Evolutionary conservation across 345 rosid genomes (phyloP), one percentile per base, ranked within the genome.

Genomic region (Moringa oleifera): DNA sequence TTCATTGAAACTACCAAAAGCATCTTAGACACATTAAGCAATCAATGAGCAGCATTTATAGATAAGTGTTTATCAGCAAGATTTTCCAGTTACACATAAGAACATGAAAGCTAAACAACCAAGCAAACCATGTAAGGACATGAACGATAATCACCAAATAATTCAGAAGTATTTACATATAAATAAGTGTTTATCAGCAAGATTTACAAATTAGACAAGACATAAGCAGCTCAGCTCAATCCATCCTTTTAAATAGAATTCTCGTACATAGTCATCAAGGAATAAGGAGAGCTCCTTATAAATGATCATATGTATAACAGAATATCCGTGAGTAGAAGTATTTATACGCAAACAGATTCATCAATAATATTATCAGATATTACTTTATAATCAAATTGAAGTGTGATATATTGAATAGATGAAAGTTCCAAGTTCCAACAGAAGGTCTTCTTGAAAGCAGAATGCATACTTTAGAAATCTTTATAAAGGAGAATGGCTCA

Each of bases 31-130:
- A 57, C 52, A 55, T 21, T 57, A 57, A 51, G 12, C 47, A 41
- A 12, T 22, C 22, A 51, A 36, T 53, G 51, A 64, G 53, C 66
- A 72, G n/a, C n/a, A n/a, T n/a, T n/a, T n/a, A n/a, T n/a, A n/a
- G n/a, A n/a, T n/a, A n/a, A n/a, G n/a, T n/a, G n/a, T n/a, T n/a
- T n/a, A n/a, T n/a, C n/a, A n/a, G n/a, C n/a, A n/a, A n/a, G n/a
- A n/a, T n/a, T n/a, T n/a, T n/a, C n/a, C n/a, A n/a, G n/a, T n/a
- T n/a, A n/a, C n/a, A n/a, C n/a, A n/a, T n/a, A n/a, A n/a, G n/a
- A n/a, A n/a, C 33, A 28, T 3, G 8, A 8, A 28, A 2, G 33
- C 33, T 8, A 8, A 28, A 28, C 8, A 8, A 28, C 3, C 33
- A 28, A 28, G 33, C 33, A 28, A 2, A 28, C 3, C 33, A 28